phyloP scores from a whole-genome alignment of 768 basidiomycete genomes.

The Tylopilus felleus region DNA sequence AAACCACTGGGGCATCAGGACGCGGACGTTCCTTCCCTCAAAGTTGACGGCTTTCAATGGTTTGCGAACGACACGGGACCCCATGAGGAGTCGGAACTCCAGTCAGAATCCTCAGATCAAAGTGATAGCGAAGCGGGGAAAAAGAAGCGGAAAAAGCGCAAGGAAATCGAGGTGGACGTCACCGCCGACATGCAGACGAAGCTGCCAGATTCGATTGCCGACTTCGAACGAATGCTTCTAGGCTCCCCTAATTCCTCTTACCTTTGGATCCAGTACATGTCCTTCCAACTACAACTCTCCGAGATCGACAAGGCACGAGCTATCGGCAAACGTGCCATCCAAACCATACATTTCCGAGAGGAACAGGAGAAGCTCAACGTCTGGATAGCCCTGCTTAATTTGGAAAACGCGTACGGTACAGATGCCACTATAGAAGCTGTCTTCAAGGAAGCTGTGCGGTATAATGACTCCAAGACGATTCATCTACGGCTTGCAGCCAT shows the following conservation, averaged over 20 bases:
- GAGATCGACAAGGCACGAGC: constrained; percentile 94
- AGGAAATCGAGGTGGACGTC: constrained; percentile 71
- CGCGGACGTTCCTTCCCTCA: constrained; percentile 37
- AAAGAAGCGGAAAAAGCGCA: constrained; percentile 65
- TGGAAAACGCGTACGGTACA: constrained; percentile 92
- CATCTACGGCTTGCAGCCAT: constrained; percentile 83
- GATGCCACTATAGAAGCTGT: constrained; percentile 72
- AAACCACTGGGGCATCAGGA: neutral
- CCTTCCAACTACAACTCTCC: constrained; percentile 94
- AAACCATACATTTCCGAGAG: constrained; percentile 91
- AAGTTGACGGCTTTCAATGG: constrained; percentile 73
- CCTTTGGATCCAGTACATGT: constrained; percentile 99
- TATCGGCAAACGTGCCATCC: constrained; percentile 78
- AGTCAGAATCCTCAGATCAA: constrained; percentile 45
- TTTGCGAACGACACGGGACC: constrained; percentile 38
- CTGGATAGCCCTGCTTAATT: constrained; percentile 93
- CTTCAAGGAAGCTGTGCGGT: constrained; percentile 86
- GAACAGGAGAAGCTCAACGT: constrained; percentile 95
- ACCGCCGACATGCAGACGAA: constrained; percentile 87
- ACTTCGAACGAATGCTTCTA: constrained; percentile 91
- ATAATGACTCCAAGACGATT: constrained; percentile 91
- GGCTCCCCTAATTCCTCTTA: constrained; percentile 97
- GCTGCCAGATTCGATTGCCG: constrained; percentile 84
- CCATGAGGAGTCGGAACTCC: constrained; percentile 36
- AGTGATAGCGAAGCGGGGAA: constrained; percentile 39